A percentile compares a stretch with the other conserved stretches of the same genome.
phyloP scores from a whole-genome alignment of 768 basidiomycete species.

The Podaxis pistillaris region DNA sequence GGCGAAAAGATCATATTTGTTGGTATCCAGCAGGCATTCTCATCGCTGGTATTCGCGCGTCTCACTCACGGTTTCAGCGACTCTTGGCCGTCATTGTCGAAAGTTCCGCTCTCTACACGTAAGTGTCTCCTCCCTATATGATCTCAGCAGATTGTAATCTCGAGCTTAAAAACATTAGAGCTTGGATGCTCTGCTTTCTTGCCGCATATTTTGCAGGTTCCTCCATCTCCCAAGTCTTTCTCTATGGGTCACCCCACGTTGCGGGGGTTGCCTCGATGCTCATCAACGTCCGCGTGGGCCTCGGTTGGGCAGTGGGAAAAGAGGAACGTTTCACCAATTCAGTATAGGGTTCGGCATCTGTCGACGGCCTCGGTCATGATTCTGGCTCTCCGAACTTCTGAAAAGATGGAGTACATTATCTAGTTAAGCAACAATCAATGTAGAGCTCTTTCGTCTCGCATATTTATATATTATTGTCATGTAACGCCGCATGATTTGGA shows the following conservation, averaged over 20 bases:
- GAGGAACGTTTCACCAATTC: not conserved
- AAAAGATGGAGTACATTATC: not conserved
- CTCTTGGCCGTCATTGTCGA: constrained; percentile 2
- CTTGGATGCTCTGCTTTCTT: not conserved
- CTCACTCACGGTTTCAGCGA: not conserved
- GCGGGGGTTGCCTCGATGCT: constrained; percentile 11
- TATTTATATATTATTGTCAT: not conserved
- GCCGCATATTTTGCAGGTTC: not conserved
- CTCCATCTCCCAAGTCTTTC: not conserved
- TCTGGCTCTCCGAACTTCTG: not conserved
- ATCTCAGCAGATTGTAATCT: not conserved
- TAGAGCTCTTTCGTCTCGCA: not conserved
- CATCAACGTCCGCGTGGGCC: constrained; percentile 13
- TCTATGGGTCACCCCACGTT: constrained; percentile 1
- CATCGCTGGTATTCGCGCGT: too few species aligned
- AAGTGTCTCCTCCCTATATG: not conserved
- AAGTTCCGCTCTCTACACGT: constrained; percentile 5
- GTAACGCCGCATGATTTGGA: not conserved
- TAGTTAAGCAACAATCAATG: not conserved
- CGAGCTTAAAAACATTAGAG: not conserved
- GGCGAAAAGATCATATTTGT: not conserved
- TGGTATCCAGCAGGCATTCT: not conserved
- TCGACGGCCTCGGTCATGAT: not conserved
- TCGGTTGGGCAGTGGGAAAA: constrained; percentile 12
- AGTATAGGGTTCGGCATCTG: not conserved